Conservation (phyloP, 177 flowering plant species). For the Tripterygium wilfordii region DNA sequence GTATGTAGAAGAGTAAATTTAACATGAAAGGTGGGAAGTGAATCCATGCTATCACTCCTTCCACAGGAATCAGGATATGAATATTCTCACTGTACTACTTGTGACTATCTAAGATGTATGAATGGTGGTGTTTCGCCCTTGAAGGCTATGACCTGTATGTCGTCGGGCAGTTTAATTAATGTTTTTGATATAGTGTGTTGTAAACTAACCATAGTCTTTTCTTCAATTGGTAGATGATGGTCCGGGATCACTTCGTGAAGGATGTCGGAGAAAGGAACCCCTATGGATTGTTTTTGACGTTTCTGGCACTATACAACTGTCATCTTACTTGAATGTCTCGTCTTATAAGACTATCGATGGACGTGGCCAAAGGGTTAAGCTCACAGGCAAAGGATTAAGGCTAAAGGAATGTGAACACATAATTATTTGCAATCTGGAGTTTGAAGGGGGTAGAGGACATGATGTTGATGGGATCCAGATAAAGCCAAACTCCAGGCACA, state of each 20-base stretch:
- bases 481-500: constrained; percentile 72
- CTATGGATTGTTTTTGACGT: constrained; percentile 81
- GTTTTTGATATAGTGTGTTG: neutral
- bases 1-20: too few species aligned
- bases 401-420: constrained; percentile 77
- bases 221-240: constrained; percentile 55
- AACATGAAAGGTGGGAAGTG: too few species aligned
- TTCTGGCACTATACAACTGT: constrained; percentile 64
- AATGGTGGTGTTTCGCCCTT: too few species aligned
- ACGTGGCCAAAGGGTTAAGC: constrained; percentile 65
- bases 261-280: constrained; percentile 63
- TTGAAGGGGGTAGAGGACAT: constrained; percentile 76
- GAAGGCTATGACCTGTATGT: neutral
- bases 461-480: constrained; percentile 83
- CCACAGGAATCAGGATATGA: too few species aligned
- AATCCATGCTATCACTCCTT: too few species aligned
- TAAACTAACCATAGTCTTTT: neutral
- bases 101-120: too few species aligned
- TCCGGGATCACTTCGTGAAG: constrained; percentile 74
- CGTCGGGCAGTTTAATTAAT: neutral
- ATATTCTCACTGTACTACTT: too few species aligned
- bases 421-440: constrained; percentile 74
- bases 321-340: constrained; percentile 52
- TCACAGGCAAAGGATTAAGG: constrained; percentile 69
- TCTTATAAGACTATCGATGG: constrained; percentile 83